Evolutionary conservation across 129 eudicot species (phyloP), one percentile per base, ranked within the genome.

Genomic region (Escallonia herrerae): DNA sequence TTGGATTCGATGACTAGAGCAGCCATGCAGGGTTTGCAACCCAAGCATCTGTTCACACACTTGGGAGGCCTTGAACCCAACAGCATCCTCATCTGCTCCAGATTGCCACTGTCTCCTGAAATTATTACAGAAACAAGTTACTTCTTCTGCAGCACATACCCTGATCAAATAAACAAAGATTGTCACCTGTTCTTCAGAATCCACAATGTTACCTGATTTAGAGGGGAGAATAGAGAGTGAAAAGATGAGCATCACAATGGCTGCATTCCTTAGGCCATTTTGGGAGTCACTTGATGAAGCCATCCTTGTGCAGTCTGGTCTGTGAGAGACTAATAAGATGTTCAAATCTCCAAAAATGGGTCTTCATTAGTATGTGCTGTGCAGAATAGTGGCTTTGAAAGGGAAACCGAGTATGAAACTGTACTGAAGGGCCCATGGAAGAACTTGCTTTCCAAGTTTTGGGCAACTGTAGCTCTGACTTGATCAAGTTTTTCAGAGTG

Each of bases 21-120:
- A 60, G 79, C 74, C 64, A 43, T 75, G 53, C 79, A 75, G 44
- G 79, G 79, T 12, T 9, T 75, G 69, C 79, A 75, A 54, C 56
- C 65, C 68, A 75, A 58, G 65, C 79, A 75, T 55, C 46, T 75
- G 72, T 75, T 75, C 6, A 62, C 56, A 54, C 79, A 75, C 22
- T 63, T 46, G 6, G 79, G 74, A 40, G 79, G 74, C 56, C 42
- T 67, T 15, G 74, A 75, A 54, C 79, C 74, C 47, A 75, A 40
- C 56, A 58, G 63, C 63, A 60, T 44, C 43, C 46, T 68, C 65
- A 15, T 68, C 58, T 55, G 47, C 63, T 53, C 38, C 55, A 65
- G 33, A 9, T 58, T 49, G 13, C 13, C 41, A 33, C 40, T 63
- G 59, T 60, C n/a, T 2, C 40, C 66, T 48, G 33, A 5, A 55